Percentiles rank a stretch among this genome's conserved stretches.
phyloP scores from a whole-genome alignment of 805 yeast species.

The Candida adriatica region DNA sequence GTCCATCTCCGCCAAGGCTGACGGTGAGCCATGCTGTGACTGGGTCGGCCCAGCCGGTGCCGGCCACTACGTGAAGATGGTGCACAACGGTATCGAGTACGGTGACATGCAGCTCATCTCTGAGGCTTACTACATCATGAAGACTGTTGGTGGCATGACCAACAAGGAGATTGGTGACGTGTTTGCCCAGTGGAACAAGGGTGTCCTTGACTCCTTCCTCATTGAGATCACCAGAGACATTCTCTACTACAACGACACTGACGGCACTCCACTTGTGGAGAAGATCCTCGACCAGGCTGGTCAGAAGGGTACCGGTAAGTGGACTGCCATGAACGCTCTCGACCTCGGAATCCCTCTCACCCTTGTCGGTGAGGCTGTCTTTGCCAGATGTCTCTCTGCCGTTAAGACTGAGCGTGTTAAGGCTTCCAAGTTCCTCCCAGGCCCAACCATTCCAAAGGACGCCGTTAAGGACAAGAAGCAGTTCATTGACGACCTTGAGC shows the following conservation, averaged over 20 bases:
- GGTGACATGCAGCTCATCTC: constrained; percentile 99
- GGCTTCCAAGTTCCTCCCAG: constrained; percentile 73
- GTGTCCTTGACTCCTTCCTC: constrained; percentile 95
- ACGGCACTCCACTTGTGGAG: constrained; percentile 90
- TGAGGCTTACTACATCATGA: constrained; percentile 95
- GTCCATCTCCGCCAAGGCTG: constrained; percentile 90
- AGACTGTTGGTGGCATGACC: constrained; percentile 85
- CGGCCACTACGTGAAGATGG: constrained; percentile 99
- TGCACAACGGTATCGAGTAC: constrained; percentile 98
- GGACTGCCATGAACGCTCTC: constrained; percentile 98
- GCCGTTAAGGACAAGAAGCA: constrained; percentile 67
- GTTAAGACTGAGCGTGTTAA: constrained; percentile 83
- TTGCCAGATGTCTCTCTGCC: constrained; percentile 92
- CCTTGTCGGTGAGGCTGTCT: constrained; percentile 97
- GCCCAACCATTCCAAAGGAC: constrained; percentile 65
- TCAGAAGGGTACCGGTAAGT: constrained; percentile 99
- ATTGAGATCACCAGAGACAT: constrained; percentile 96
- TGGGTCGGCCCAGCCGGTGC: constrained; percentile 99
- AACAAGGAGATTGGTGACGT: constrained; percentile 93
- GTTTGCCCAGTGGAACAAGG: constrained; percentile 89
- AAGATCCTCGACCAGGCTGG: constrained; percentile 96
- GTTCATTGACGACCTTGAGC: constrained; percentile 91
- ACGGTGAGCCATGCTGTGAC: constrained; percentile 99
- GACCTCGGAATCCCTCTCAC: constrained; percentile 99
- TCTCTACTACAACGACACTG: constrained; percentile 80